These are phyloP conservation scores for Cystofilobasidium capitatum DNA, from an alignment of 768 basidiomycete species.

Conservation along the genomic window DNA sequence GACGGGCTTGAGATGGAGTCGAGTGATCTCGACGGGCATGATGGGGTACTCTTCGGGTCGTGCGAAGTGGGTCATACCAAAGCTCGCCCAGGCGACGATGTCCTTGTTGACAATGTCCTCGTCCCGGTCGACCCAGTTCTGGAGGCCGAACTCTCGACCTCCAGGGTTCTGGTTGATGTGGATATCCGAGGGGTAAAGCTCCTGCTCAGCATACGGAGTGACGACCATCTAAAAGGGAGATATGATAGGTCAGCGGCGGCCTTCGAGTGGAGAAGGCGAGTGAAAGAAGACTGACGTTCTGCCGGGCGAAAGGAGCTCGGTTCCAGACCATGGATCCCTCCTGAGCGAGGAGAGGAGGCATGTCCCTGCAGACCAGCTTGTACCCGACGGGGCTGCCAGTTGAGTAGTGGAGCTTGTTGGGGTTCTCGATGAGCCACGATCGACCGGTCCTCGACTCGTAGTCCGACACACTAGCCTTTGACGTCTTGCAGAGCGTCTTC, in stretches of 20 bases:
- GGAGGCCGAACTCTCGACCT: constrained; percentile 62
- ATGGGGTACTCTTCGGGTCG: constrained; percentile 39
- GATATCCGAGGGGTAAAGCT: constrained; percentile 46
- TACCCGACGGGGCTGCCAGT: not conserved
- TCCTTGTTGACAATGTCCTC: constrained; percentile 65
- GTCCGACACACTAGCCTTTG: constrained; percentile 47
- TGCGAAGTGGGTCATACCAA: constrained; percentile 49
- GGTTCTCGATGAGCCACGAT: constrained; percentile 58
- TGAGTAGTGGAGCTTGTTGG: constrained; percentile 60
- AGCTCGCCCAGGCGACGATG: constrained; percentile 61
- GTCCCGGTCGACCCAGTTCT: constrained; percentile 53
- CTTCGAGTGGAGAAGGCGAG: not conserved
- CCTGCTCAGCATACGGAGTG: constrained; percentile 53
- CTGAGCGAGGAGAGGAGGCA: constrained; percentile 52
- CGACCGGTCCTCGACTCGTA: not conserved
- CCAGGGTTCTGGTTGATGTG: constrained; percentile 72
- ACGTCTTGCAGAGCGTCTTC: constrained; percentile 50
- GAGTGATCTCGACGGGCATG: constrained; percentile 72
- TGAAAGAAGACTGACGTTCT: constrained; percentile 47
- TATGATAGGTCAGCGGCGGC: not conserved
- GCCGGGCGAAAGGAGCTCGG: constrained; percentile 37
- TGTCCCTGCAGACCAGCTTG: constrained; percentile 33
- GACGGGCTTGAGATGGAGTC: constrained; percentile 63
- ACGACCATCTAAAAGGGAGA: constrained; percentile 43
- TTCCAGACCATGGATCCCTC: constrained; percentile 59